phyloP scores from a whole-genome alignment of 352 stramenopile genomes.

The Globisporangium megalacanthum region DNA sequence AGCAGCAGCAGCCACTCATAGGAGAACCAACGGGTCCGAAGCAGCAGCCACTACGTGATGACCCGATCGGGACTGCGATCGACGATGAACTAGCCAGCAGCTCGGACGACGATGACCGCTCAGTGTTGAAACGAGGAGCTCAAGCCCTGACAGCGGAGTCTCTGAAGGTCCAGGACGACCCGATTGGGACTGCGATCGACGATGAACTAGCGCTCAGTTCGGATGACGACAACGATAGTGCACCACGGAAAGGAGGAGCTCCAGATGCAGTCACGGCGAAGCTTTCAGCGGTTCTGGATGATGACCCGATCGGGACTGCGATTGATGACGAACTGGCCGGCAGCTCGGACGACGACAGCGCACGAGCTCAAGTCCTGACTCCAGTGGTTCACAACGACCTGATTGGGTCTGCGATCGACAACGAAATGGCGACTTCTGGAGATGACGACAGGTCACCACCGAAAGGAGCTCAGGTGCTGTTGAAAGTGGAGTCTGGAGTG shows the following conservation, averaged over 20 bases:
- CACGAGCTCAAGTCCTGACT: constrained; percentile 3
- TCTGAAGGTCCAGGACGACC: constrained; percentile 1
- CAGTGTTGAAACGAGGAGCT: too few species aligned
- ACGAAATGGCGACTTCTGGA: neutral
- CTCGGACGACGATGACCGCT: too few species aligned
- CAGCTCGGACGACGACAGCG: too few species aligned
- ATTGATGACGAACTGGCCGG: too few species aligned
- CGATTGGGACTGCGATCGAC: constrained; percentile 20
- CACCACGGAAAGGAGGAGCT: too few species aligned
- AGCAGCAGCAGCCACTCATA: too few species aligned
- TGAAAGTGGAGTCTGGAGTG: neutral
- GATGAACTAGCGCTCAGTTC: constrained; percentile 25
- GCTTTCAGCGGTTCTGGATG: too few species aligned
- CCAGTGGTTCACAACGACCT: neutral
- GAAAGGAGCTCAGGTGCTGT: neutral
- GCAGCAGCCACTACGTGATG: too few species aligned
- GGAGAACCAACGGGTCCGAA: too few species aligned
- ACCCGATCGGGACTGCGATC: neutral
- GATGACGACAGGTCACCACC: neutral
- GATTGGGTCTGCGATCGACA: neutral
- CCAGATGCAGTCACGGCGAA: too few species aligned
- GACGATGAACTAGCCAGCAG: too few species aligned
- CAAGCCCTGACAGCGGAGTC: too few species aligned
- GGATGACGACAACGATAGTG: constrained; percentile 11
- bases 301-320: neutral